Evolutionary conservation across 768 basidiomycete species (phyloP), one percentile per base, ranked within the genome.

Genomic region (Lactarius evosmus): DNA sequence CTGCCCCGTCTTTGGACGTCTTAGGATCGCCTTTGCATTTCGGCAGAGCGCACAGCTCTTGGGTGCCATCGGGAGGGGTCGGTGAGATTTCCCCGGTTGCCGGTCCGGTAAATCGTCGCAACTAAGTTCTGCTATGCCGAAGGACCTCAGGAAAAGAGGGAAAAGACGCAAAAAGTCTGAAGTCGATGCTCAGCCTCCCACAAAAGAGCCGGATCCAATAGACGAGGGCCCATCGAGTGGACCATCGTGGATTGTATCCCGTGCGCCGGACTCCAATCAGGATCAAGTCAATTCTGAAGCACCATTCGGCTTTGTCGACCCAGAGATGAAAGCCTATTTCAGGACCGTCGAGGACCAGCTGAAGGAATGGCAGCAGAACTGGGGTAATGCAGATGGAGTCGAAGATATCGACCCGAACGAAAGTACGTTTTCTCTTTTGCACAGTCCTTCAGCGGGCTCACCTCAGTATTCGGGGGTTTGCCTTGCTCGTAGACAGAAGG

Each of bases 1-100:
- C 72, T 98, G 95, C 0, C 94, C 94, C 1, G 95, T 99, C 76
- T 99, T 99, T 3, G 96, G 97, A 19, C 97, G 81, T 71, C 91
- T 95, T 46, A 99, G 75, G 70, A 98, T 95, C 0, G 97, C 93
- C 58, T 87, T 86, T 3, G 87, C 78, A 3, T 83, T 85, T 17
- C 82, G 75, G 73, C 93, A 94, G 16, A 97, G 79, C 2, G 84
- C 85, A 71, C 96, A 98, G 30, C 78, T 78, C 69, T 86, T 83
- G 2, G 93, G 89, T 4, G 94, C 82, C 95, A 96, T 97, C 34
- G n/a, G n/a, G n/a, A n/a, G n/a, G n/a, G n/a, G n/a, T n/a, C n/a
- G n/a, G n/a, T n/a, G n/a, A n/a, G n/a, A n/a, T n/a, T 19, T 12
- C 33, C 9, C 34, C 22, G 19, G 33, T 32, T 51, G 29, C 19